Base-by-base conservation (phyloP, 2,329 filamentous ascomycete species). In the Coniochaeta pulveracea region DNA sequence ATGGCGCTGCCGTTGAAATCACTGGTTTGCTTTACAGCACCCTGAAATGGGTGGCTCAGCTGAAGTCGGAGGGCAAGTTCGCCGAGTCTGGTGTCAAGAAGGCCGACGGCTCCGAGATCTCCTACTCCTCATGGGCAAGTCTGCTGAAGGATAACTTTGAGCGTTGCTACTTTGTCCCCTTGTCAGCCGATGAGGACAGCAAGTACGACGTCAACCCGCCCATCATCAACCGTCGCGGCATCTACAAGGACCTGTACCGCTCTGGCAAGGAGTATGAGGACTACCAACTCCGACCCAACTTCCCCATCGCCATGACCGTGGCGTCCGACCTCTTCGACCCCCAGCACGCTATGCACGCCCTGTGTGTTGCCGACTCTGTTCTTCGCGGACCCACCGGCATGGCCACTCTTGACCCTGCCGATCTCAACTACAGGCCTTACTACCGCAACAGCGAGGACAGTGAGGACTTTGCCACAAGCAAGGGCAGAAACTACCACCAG, bases 401-500 rank as follows among this genome's bases (percentile, higher is more conserved):
- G 84, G 85, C 88, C 5, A 98, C 91, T 4, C 75, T 98, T 14
- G 91, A 98, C 49, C 91, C 91, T 1, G 72, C 70, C 2, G 93
- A 98, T 52, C 66, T 86, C 35, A 94, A 98, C 60, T 98, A 98
- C 60, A 76, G 84, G 3, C 88, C 88, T 0, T 85, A 91, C 63
- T 98, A 98, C 62, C 77, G 80, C 64, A 98, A 98, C 61, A 83
- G 80, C 44, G 89, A 96, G 49, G 91, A 98, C 57, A 89, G 80
- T 38, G 76, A 74, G 10, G 84, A 96, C 55, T 96, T 95, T 50
- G 74, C 84, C 9, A 96, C 89, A 0, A 77, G 82, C 46, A 96
- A 96, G 58, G 91, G 91, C 32, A 72, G 91, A 36, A 98, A 96
- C 58, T 98, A 98, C 60, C 91, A 98, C 56, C 89, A 96, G 56